phyloP scores from a whole-genome alignment of 2,329 filamentous ascomycete species.

The Shiraia sp. region DNA sequence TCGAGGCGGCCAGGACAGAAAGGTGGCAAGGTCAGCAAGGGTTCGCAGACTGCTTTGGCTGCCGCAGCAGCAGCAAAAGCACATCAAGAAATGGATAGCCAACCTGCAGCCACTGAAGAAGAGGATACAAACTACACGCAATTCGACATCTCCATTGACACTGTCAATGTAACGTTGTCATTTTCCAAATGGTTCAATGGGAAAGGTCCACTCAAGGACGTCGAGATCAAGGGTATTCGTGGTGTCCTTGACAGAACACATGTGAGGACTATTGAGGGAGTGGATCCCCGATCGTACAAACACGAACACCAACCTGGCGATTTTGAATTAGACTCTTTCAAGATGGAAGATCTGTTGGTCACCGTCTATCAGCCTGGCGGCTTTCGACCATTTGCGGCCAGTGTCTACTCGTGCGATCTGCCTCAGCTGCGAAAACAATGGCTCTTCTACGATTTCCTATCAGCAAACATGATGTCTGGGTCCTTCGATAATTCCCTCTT shows the following conservation, averaged over 20 bases:
- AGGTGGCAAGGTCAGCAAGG: conserved; percentile 84
- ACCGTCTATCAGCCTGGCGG: conserved; percentile 87
- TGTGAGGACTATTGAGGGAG: conserved; percentile 70
- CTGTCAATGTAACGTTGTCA: conserved; percentile 92
- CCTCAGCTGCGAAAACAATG: conserved; percentile 92
- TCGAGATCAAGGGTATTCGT: conserved; percentile 90
- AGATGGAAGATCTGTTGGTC: conserved; percentile 88
- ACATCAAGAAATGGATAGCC: conserved; percentile 44
- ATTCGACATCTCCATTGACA: conserved; percentile 92
- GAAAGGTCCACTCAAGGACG: conserved; percentile 86
- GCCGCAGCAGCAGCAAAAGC: conserved; percentile 79
- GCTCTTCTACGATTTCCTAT: conserved; percentile 97
- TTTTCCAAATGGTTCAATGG: conserved; percentile 99
- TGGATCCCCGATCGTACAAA: conserved; percentile 84
- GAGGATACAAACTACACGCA: conserved; percentile 98
- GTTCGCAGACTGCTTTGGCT: conserved; percentile 81
- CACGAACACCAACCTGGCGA: conserved; percentile 89
- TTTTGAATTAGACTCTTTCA: conserved; percentile 97
- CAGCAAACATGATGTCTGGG: conserved; percentile 93
- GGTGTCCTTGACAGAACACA: conserved; percentile 90
- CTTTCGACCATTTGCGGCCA: conserved; percentile 93
- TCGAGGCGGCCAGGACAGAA: conserved; percentile 85
- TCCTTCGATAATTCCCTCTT: conserved; percentile 95
- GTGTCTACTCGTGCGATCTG: conserved; percentile 93
- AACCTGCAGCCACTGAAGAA: conserved; percentile 46